Evolutionary conservation across 2,329 filamentous ascomycete species (phyloP), one percentile per base, ranked within the genome.

Genomic region (Penicillium crustosum): DNA sequence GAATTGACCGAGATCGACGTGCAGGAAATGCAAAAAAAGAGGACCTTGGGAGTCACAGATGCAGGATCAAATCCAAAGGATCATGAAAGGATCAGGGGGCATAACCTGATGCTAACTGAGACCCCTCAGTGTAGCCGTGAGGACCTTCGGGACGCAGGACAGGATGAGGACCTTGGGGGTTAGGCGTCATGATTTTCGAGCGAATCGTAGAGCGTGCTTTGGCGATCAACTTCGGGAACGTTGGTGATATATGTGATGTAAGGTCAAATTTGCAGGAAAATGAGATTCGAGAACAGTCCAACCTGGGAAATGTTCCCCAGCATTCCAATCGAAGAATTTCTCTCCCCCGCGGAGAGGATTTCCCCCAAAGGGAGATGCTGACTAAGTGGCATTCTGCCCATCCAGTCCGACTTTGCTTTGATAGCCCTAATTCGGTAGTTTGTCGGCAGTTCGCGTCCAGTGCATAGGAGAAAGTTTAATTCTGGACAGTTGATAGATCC

Each of bases 111-210:
- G 44, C 23, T 25, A 29, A 50, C 47, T 42, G 38, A 45, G 51
- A 48, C 54, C 47, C 19, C 52, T 49, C 41, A 42, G 27, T 49
- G 48, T 38, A 42, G 36, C 42, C 21, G 58, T 63, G 56, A 56
- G 58, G 55, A 68, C 63, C 57, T 59, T 63, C 38, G 55, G 61
- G 57, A 57, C 55, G 55, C 29, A 31, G 43, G 43, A 33, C 36
- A 45, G 49, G 53, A 58, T 63, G 67, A 61, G 70, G 69, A 74
- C 71, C 72, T 73, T 74, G 72, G 64, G 68, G 68, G 66, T 64
- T 57, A 65, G 54, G 57, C 64, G 62, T 65, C 61, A 68, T 64
- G 41, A 49, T 58, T 49, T 49, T 49, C 48, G 36, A 55, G 44
- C 61, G 59, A 65, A 66, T 65, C 33, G 54, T 25, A 50, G 25